phyloP scores from a whole-genome alignment of 2,329 filamentous ascomycete genomes.

The Anthostomella pinea region DNA sequence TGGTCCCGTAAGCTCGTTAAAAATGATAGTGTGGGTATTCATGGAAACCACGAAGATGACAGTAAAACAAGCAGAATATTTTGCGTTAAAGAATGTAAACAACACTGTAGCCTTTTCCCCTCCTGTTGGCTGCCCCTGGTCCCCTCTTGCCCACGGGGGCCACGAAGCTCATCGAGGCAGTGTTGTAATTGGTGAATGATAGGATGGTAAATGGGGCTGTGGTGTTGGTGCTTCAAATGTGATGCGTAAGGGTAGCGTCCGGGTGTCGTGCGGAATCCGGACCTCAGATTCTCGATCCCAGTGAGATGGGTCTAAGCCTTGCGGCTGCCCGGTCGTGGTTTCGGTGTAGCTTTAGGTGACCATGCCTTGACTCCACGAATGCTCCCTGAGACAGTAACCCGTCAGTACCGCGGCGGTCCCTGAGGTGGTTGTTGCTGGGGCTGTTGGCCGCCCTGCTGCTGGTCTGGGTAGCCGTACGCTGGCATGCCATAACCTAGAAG shows the following conservation, averaged over 20 bases:
- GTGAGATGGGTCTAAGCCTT: slow-evolving; percentile 2
- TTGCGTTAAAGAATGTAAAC: slow-evolving; percentile 10
- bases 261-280: slow-evolving; percentile 6
- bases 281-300: slow-evolving; percentile 3
- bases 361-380: not conserved
- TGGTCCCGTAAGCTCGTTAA: slow-evolving; percentile 6
- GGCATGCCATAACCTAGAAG: slow-evolving; percentile 26
- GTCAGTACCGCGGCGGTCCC: slow-evolving; percentile 41
- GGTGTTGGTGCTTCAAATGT: slow-evolving; percentile 3
- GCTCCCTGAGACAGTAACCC: slow-evolving; percentile 1
- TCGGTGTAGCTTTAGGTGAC: slow-evolving; percentile 1
- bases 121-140: not conserved
- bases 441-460: slow-evolving; percentile 31
- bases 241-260: slow-evolving; percentile 6
- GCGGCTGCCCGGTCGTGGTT: slow-evolving; percentile 2
- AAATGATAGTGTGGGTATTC: slow-evolving; percentile 14
- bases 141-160: too few species aligned
- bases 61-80: slow-evolving; percentile 6
- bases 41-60: slow-evolving; percentile 13
- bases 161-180: not conserved
- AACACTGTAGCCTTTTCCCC: not conserved
- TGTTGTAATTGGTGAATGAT: slow-evolving; percentile 3
- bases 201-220: slow-evolving; percentile 5
- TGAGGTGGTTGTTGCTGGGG: slow-evolving; percentile 37
- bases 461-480: slow-evolving; percentile 47